Base-by-base conservation (phyloP, 345 rosid genomes). In the Excoecaria cochinchinensis region DNA sequence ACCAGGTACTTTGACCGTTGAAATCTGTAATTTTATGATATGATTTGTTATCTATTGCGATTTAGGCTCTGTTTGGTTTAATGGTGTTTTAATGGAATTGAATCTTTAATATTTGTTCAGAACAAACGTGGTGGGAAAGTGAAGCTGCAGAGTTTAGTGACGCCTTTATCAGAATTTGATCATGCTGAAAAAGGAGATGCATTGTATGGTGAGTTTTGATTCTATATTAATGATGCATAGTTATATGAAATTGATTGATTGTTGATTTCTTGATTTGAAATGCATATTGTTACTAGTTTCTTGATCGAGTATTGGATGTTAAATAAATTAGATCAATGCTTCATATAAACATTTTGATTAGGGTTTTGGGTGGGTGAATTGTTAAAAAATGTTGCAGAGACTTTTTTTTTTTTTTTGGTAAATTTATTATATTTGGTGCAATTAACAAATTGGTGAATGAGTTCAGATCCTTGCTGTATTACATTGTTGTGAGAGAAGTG, bases 51-150 rank as follows among this genome's bases (percentile, higher is more conserved):
- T 47, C 24, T 31, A 44, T 64, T 55, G 19, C 11, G 1, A 53
- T 42, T 48, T 25, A 2, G 6, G 24, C 19, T 31, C 22, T 51
- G 1, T 12, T 46, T 58, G 17, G 0, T 8, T 48, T 25, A 19
- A 17, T 61, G 15, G 22, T 11, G 66, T 47, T 13, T 6, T 31
- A 13, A 38, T 16, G 5, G 36, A 51, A 42, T 38, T 48, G 36
- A 19, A n/a, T 13, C 14, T 4, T 79, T 16, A 4, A 24, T 36
- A 44, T 44, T 46, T n/a, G 72, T 67, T 19, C 66, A 80, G 83
- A 80, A 80, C 77, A 80, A 76, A 76, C 57, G 83, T 4, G 83
- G 83, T n/a, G 83, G 83, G 55, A 76, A 76, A 80, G 83, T 80
- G 77, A 76, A 80, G 80, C 66, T 80, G 57, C 80, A 80, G 40